These are phyloP conservation scores for Herpetomonas samuelpessoai DNA, from an alignment of 208 protist genomes.

Conservation along the genomic window DNA sequence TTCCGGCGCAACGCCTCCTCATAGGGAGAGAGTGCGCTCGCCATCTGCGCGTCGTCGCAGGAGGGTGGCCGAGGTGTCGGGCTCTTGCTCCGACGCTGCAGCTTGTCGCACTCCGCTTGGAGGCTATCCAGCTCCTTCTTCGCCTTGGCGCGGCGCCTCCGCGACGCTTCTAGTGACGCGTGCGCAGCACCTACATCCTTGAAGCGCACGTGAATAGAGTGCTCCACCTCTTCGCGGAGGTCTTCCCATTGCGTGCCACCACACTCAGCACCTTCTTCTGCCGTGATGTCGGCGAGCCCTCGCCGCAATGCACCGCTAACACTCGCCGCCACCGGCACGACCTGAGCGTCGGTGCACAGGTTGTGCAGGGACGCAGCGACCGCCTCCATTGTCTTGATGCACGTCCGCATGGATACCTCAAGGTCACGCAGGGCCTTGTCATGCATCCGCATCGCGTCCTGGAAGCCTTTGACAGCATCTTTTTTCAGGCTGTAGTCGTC, in stretches of 20 bases:
- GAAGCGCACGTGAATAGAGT: conserved; percentile 23
- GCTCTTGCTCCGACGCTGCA: neutral
- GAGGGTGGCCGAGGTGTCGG: no score
- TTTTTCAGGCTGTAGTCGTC: conserved; percentile 10
- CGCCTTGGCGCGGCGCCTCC: conserved; percentile 20
- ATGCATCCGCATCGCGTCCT: conserved; percentile 23
- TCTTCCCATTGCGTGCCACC: conserved; percentile 11
- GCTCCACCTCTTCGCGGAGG: conserved; percentile 27
- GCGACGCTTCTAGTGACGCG: conserved; percentile 10
- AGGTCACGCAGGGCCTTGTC: conserved; percentile 30
- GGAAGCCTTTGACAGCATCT: conserved; percentile 12
- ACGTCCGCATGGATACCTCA: conserved; percentile 5
- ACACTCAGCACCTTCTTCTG: no score
- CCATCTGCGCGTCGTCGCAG: neutral
- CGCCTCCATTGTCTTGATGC: conserved; percentile 13
- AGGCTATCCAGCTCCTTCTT: conserved; percentile 7
- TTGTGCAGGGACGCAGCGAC: conserved; percentile 20
- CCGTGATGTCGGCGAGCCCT: conserved; percentile 10
- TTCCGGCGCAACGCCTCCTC: neutral
- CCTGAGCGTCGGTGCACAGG: conserved; percentile 12
- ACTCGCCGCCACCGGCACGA: conserved; percentile 11
- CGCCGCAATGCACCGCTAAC: conserved; percentile 14
- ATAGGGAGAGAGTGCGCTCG: neutral
- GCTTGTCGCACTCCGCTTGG: conserved; percentile 17
- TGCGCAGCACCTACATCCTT: conserved; percentile 8